phyloP scores from a whole-genome alignment of 1,284 basidiomycete species.

The Rhodotorula sp. region DNA sequence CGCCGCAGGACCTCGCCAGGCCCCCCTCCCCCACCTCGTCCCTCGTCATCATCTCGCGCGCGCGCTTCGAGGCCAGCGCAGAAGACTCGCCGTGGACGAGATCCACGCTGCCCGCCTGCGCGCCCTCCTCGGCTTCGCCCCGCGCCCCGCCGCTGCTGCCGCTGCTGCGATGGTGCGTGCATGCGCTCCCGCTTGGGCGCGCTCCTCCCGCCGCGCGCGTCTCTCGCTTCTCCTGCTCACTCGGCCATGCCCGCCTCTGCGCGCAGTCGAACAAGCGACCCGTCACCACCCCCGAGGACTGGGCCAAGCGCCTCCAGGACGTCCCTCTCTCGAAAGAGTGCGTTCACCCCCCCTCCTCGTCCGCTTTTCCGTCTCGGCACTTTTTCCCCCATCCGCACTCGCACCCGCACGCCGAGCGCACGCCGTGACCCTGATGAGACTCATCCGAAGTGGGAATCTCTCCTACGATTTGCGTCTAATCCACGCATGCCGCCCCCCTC shows the following conservation, averaged over 20 bases:
- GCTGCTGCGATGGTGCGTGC: conserved; percentile 1
- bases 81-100: no score
- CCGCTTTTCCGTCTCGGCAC: conserved; percentile 8
- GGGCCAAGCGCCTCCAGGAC: conserved; percentile 56
- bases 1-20: not conserved
- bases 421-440: conserved; percentile 53
- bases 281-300: conserved; percentile 49
- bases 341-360: conserved; percentile 46
- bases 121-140: not conserved
- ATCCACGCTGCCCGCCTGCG: not conserved
- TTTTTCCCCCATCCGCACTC: not conserved
- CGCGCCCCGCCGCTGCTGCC: not conserved
- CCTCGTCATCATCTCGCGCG: not conserved
- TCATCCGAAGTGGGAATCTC: conserved; percentile 63
- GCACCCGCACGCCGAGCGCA: not conserved
- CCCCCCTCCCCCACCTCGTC: not conserved
- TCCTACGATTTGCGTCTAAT: conserved; percentile 54
- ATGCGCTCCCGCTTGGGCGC: not conserved
- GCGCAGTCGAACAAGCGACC: conserved; percentile 32
- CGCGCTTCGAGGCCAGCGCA: not conserved
- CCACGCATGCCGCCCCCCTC: conserved; percentile 51
- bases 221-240: conserved; percentile 3
- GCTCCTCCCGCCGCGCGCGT: not conserved
- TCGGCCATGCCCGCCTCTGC: not conserved
- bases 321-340: conserved; percentile 58